Conservation (phyloP, 139 green algal species). For the Picochlorum sp. region DNA sequence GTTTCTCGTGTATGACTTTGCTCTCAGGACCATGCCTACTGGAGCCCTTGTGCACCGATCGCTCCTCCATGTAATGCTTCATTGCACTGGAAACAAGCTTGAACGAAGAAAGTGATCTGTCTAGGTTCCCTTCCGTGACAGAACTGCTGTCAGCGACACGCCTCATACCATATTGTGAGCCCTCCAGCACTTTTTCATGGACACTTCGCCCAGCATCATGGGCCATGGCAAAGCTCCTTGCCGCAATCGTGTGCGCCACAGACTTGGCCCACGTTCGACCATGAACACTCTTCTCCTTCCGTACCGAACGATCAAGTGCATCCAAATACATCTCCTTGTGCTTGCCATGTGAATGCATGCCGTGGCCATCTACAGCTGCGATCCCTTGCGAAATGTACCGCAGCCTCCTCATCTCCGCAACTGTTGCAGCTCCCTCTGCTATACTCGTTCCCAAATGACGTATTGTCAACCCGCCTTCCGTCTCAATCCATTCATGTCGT, state of each 20-base stretch:
- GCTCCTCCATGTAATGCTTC: too few species aligned
- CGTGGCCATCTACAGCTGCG: background rate
- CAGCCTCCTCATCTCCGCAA: constrained; percentile 35
- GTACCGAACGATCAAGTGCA: background rate
- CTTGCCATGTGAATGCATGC: background rate
- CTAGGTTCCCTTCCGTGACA: too few species aligned
- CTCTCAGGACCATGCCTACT: too few species aligned
- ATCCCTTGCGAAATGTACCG: constrained; percentile 34
- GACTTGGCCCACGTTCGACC: constrained; percentile 1
- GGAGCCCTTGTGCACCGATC: too few species aligned
- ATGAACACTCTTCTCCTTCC: background rate
- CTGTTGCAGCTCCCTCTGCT: constrained; percentile 35
- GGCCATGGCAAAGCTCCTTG: constrained; percentile 2
- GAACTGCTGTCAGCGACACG: too few species aligned
- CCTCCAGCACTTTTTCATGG: background rate
- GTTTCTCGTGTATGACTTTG: too few species aligned
- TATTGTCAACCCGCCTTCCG: constrained; percentile 20
- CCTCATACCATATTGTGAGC: background rate
- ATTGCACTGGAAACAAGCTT: too few species aligned
- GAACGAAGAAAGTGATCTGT: too few species aligned
- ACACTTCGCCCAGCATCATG: background rate
- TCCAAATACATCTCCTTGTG: background rate
- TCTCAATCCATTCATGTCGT: constrained; percentile 36
- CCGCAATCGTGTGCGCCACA: constrained; percentile 3
- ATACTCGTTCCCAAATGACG: constrained; percentile 29